These are phyloP conservation scores for Tilletia setariae DNA, from an alignment of 1,284 basidiomycete species.

Conservation along the genomic window DNA sequence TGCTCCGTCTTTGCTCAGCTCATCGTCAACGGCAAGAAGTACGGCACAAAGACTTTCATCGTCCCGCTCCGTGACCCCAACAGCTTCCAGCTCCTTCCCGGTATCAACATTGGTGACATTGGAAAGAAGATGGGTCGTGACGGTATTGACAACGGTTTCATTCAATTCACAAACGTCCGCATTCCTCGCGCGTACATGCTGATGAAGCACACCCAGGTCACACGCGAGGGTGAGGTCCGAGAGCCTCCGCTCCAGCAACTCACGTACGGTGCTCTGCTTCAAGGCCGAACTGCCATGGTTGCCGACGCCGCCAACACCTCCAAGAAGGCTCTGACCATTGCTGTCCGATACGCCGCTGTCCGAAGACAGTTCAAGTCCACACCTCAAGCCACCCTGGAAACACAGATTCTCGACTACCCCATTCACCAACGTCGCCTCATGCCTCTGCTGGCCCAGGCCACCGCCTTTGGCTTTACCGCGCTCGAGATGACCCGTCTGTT, in stretches of 20 bases:
- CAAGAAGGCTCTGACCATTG: constrained; percentile 61
- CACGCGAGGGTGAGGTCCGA: constrained; percentile 57
- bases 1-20: constrained; percentile 63
- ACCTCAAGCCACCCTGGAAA: constrained; percentile 55
- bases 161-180: constrained; percentile 60
- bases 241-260: constrained; percentile 62
- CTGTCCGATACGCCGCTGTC: constrained; percentile 61
- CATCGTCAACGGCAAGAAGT: constrained; percentile 60
- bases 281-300: constrained; percentile 62
- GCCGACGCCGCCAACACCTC: constrained; percentile 60
- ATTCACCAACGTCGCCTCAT: constrained; percentile 64
- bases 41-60: constrained; percentile 64
- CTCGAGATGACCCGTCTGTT: constrained; percentile 56
- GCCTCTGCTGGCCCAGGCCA: constrained; percentile 61
- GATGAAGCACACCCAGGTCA: constrained; percentile 64
- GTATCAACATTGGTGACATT: constrained; percentile 63
- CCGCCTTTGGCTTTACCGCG: constrained; percentile 62
- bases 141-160: constrained; percentile 57
- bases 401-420: constrained; percentile 63
- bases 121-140: constrained; percentile 64
- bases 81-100: constrained; percentile 56
- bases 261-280: constrained; percentile 63
- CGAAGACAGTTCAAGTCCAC: constrained; percentile 60
- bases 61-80: constrained; percentile 61
- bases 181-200: constrained; percentile 63